Base-by-base conservation (phyloP, 306 rosid species). In the Casuarina glauca region DNA sequence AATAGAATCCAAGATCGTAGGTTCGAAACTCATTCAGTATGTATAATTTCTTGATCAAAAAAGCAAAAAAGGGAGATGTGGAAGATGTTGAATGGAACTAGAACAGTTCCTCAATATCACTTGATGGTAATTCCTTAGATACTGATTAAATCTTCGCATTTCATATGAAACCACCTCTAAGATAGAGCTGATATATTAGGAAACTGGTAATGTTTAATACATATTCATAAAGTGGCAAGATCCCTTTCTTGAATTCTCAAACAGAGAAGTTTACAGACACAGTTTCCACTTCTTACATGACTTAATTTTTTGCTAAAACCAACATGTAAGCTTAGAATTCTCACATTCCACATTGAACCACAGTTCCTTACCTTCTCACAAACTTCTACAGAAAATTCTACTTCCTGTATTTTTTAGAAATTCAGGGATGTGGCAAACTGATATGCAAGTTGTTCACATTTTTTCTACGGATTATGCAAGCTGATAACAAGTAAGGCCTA, bases 101-200 rank as follows among this genome's bases (percentile, higher is more conserved):
- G 42, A 60, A 48, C 32, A 48, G 49, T 61, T 32, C 36, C 67
- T 75, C 16, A 82, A 38, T 43, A 75, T 39, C 10, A 80, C 46
- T 57, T 62, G 32, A 64, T 16, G 41, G 9, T 38, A 64, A 64
- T 15, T 43, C 39, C 26, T 64, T 57, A 26, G 63, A 20, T 32
- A 57, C 63, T 19, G 32, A 57, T 57, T 57, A 57, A 32, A 8
- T 57, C 8, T 57, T 57, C n/a, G 19, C 9, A 55, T n/a, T n/a
- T 7, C 32, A 26, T 2, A 11, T 39, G 26, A 64, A 48, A 17
- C 15, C 7, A 3, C 26, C 9, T 64, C 16, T 39, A 39, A 64
- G 4, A 79, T 17, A 19, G 50, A 74, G 50, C 53, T 81, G 79
- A 72, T 51, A 67, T 11, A 39, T 38, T 39, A 41, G 35, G 52